A percentile compares a stretch with the other conserved stretches of the same genome.
phyloP scores from a whole-genome alignment of 1,139 yeast genomes.

The Suhomyces wounanorum region DNA sequence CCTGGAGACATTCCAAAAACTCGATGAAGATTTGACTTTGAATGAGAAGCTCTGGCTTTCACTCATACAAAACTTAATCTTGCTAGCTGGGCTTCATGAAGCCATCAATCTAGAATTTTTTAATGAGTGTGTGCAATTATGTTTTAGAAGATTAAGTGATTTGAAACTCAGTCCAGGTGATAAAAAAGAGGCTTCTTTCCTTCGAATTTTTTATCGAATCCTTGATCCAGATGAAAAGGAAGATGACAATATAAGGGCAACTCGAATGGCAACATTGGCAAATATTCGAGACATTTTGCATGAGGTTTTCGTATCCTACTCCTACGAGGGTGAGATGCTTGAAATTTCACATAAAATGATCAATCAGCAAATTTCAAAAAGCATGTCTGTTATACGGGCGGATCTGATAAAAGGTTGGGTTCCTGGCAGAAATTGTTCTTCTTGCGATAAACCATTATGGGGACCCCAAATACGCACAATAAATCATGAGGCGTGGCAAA shows the following conservation, averaged over 20 bases:
- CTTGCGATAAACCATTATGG: constrained; percentile 68
- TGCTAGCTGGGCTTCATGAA: constrained; percentile 23
- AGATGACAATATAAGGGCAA: constrained; percentile 8
- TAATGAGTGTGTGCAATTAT: constrained; percentile 50
- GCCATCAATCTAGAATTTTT: constrained; percentile 26
- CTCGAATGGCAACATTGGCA: constrained; percentile 46
- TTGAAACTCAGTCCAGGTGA: constrained; percentile 30
- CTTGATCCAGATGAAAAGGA: constrained; percentile 37
- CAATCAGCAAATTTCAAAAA: constrained; percentile 53
- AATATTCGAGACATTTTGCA: constrained; percentile 63
- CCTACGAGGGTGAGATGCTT: constrained; percentile 62
- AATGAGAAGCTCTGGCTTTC: constrained; percentile 45
- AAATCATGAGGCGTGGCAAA: constrained; percentile 54
- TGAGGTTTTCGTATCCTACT: constrained; percentile 65
- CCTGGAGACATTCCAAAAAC: constrained; percentile 18
- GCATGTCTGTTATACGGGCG: constrained; percentile 40
- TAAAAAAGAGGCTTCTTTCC: constrained; percentile 39
- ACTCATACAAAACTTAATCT: constrained; percentile 33
- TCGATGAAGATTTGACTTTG: constrained; percentile 23
- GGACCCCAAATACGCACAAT: constrained; percentile 55
- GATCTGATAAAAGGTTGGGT: constrained; percentile 63
- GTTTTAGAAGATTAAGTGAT: constrained; percentile 54
- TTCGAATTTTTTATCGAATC: constrained; percentile 53
- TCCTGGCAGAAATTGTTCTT: constrained; percentile 57
- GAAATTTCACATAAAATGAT: constrained; percentile 55